These are phyloP conservation scores for Phytophthora boehmeriae DNA, from an alignment of 352 stramenopile genomes.

Conservation along the genomic window DNA sequence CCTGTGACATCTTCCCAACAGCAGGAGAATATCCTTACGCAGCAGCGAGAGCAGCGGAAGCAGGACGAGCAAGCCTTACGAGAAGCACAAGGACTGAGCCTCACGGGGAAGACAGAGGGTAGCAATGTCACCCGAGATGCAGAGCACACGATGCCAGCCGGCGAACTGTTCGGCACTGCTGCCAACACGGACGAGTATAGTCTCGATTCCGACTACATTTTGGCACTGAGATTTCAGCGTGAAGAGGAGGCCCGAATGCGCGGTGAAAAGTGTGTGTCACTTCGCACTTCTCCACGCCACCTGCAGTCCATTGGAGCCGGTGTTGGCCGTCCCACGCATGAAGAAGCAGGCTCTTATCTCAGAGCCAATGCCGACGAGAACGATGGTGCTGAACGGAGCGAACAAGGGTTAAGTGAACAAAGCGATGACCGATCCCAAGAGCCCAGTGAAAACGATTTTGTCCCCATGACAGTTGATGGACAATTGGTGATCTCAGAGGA, in stretches of 20 bases:
- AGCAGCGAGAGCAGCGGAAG: conserved; percentile 54
- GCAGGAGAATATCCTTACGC: conserved; percentile 69
- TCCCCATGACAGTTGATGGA: conserved; percentile 48
- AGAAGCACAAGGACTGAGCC: conserved; percentile 21
- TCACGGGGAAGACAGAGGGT: conserved; percentile 12
- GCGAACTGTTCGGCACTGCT: conserved; percentile 17
- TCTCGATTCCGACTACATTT: conserved; percentile 68
- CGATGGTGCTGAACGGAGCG: background rate
- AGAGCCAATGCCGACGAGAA: conserved; percentile 6
- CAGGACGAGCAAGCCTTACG: conserved; percentile 25
- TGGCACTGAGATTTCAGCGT: conserved; percentile 76
- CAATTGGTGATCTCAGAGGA: conserved; percentile 67
- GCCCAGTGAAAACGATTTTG: conserved; percentile 43
- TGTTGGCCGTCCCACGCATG: conserved; percentile 4
- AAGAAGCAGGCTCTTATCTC: background rate
- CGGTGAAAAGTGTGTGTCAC: conserved; percentile 29
- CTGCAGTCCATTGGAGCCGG: conserved; percentile 22
- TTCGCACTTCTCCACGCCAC: conserved; percentile 18
- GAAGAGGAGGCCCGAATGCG: conserved; percentile 66
- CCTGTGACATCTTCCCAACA: conserved; percentile 68
- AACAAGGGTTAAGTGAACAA: conserved; percentile 10
- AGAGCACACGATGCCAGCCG: conserved; percentile 20
- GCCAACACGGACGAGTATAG: conserved; percentile 11
- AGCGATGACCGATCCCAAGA: conserved; percentile 10
- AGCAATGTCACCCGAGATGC: conserved; percentile 9